Conservation (phyloP, 2,329 filamentous ascomycete species). For the Hymenoscyphus albidus region DNA sequence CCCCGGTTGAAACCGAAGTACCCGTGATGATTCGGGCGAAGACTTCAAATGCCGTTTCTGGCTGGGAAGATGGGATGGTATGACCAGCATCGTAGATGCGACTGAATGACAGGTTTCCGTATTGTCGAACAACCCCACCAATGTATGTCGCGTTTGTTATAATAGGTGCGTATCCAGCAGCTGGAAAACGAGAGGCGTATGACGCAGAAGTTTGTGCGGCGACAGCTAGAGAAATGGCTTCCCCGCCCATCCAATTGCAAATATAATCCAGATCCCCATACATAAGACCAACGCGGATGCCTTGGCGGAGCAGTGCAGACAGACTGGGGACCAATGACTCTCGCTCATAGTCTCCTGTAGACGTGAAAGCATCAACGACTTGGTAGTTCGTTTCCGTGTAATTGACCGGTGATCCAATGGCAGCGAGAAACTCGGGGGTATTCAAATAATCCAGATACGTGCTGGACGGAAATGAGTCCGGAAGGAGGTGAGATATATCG, state of each 20-base stretch:
- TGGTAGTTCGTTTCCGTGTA: slow-evolving; percentile 48
- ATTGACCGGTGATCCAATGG: slow-evolving; percentile 60
- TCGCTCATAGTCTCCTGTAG: slow-evolving; percentile 59
- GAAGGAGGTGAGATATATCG: slow-evolving; percentile 36
- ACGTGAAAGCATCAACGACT: slow-evolving; percentile 45
- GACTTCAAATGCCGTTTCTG: slow-evolving; percentile 50
- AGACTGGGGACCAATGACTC: slow-evolving; percentile 57
- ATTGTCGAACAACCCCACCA: slow-evolving; percentile 71
- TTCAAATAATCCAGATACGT: slow-evolving; percentile 65
- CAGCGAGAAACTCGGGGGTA: slow-evolving; percentile 53
- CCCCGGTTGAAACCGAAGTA: slow-evolving; percentile 47
- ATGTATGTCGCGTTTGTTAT: slow-evolving; percentile 64
- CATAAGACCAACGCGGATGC: slow-evolving; percentile 66
- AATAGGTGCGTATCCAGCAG: slow-evolving; percentile 69
- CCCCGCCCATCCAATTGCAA: slow-evolving; percentile 70
- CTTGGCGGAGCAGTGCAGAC: slow-evolving; percentile 55
- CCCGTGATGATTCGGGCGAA: slow-evolving; percentile 57
- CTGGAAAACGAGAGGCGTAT: slow-evolving; percentile 54
- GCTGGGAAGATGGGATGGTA: slow-evolving; percentile 55
- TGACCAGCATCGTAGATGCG: slow-evolving; percentile 65
- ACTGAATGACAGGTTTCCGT: slow-evolving; percentile 68
- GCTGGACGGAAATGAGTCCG: slow-evolving; percentile 59
- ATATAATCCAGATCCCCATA: slow-evolving; percentile 64
- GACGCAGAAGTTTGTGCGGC: slow-evolving; percentile 44
- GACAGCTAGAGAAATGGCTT: slow-evolving; percentile 65